Evolutionary conservation across 305 asterid genomes (phyloP).

Genomic region (Solanum aculeatissimum): DNA sequence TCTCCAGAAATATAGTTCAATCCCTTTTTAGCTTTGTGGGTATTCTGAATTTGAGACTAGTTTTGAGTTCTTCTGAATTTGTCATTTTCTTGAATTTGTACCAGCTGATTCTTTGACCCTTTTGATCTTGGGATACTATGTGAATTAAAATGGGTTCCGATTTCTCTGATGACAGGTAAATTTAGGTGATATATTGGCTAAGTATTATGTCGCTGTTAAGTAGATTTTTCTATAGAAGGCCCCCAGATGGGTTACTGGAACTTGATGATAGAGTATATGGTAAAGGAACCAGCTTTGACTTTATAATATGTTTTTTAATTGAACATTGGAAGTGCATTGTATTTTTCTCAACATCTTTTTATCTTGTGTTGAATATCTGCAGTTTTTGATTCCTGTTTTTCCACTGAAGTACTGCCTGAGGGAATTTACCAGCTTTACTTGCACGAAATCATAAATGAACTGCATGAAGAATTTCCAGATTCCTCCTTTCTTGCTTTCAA

Average conservation of each 20-base stretch:
- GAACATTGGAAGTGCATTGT: background rate
- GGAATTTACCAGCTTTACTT: slow-evolving; percentile 84
- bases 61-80: background rate
- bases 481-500: slow-evolving; percentile 89
- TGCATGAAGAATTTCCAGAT: slow-evolving; percentile 82
- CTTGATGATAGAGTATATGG: slow-evolving; percentile 84
- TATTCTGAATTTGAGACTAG: background rate
- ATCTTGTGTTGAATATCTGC: slow-evolving; percentile 21
- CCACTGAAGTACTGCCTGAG: slow-evolving; percentile 88
- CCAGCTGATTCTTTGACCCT: background rate
- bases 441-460: slow-evolving; percentile 75
- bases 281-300: slow-evolving; percentile 17
- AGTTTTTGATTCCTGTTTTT: slow-evolving; percentile 97
- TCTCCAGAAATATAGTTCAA: background rate
- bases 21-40: background rate
- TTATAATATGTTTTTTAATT: background rate
- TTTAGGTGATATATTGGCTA: background rate
- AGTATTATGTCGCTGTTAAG: slow-evolving; percentile 63
- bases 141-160: background rate
- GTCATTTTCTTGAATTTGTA: background rate
- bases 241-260: slow-evolving; percentile 95
- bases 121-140: background rate
- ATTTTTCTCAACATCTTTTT: background rate
- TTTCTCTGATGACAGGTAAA: background rate
- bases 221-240: slow-evolving; percentile 89